Evolutionary conservation across 2,329 filamentous ascomycete species (phyloP), one percentile per base, ranked within the genome.

Genomic region (Camptophora hylomeconis): DNA sequence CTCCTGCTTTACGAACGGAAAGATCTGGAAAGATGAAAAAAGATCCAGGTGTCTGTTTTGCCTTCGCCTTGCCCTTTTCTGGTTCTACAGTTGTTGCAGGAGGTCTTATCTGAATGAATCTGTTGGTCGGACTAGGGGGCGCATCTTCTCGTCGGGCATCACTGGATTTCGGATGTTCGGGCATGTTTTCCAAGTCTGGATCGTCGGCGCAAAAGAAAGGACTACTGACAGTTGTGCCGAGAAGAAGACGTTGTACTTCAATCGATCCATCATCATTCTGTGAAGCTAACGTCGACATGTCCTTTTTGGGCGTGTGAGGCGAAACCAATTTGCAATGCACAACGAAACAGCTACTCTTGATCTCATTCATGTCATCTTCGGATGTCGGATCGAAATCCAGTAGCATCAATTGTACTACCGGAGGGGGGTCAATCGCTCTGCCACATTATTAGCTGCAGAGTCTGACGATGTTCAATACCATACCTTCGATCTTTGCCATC

Each of bases 11-110:
- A 24, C 59, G 57, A 13, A 63, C 51, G 3, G 59, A 62, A 2
- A 63, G 49, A 38, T 63, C 60, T 1, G 58, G 49, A 28, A 63
- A 63, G 15, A 63, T 56, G 39, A 63, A 63, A 37, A 63, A 63
- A 2, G 53, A 50, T 12, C 56, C 51, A 4, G 58, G 57, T 4
- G 48, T 42, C 24, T 24, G 28, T 12, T 35, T n/a, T n/a, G 30
- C 17, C 31, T 20, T 9, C 17, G 13, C 17, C 31, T 33, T 26
- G 30, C 24, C 26, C 19, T 16, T 31, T 20, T 30, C 21, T 32
- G n/a, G 26, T 10, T 42, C 39, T 22, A 20, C 24, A 4, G 11
- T 14, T 7, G 27, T 6, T 9, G 7, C 28, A 3, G 24, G 12
- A 13, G 20, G 10, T 8, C 11, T 24, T 12, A 16, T 29, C 13